phyloP scores from a whole-genome alignment of 2,329 filamentous ascomycete genomes.

The Colletotrichum sp. region DNA sequence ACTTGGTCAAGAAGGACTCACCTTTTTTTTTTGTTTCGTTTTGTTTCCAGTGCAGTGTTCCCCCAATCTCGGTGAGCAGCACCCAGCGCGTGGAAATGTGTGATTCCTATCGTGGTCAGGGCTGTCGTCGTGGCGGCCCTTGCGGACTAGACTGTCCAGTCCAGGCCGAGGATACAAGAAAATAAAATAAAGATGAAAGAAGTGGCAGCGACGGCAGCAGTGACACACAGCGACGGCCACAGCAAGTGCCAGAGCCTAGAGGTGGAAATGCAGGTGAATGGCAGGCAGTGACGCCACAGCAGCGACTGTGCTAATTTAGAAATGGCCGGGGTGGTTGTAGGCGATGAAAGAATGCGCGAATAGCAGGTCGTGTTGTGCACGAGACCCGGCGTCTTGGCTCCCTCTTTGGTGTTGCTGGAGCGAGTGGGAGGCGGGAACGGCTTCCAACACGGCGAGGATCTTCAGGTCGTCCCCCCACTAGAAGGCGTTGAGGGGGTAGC shows the following conservation, averaged over 20 bases:
- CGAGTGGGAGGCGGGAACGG: not conserved
- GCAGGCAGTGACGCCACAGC: conserved; percentile 9
- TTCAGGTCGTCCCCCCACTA: not conserved
- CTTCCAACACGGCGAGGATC: conserved; percentile 4
- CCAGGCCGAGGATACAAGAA: not conserved
- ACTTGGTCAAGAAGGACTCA: not conserved
- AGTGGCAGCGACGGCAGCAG: not conserved
- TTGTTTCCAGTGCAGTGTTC: not conserved
- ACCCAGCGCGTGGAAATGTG: not conserved
- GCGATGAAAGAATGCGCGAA: conserved; percentile 7
- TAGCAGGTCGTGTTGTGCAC: not conserved
- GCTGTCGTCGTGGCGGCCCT: not conserved
- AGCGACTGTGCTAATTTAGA: not conserved
- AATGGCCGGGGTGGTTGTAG: not conserved
- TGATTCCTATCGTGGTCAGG: not conserved
- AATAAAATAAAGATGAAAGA: not conserved
- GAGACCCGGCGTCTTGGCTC: conserved; percentile 6
- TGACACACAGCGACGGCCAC: not conserved
- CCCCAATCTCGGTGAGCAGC: not conserved
- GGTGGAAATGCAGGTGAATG: not conserved
- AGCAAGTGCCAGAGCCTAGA: not conserved
- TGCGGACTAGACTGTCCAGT: not conserved
- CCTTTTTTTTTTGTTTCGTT: not conserved
- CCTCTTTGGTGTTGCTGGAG: conserved; percentile 9
- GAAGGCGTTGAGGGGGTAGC: not conserved